These are phyloP conservation scores for Pleurotus giganteus DNA, from an alignment of 768 basidiomycete genomes.

Conservation along the genomic window DNA sequence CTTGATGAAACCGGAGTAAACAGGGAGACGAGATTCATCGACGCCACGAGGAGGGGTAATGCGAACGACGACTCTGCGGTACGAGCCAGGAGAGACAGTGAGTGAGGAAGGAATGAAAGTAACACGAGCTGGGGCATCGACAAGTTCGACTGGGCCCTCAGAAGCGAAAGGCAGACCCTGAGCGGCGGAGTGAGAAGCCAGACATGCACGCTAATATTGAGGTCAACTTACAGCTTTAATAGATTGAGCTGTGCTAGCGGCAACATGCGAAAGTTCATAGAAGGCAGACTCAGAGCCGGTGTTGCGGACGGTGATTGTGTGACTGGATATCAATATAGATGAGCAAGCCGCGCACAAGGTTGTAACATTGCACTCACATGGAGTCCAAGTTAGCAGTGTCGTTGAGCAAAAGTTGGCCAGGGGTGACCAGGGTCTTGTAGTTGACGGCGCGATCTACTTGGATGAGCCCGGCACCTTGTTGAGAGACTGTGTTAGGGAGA, in stretches of 20 bases:
- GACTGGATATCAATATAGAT: conserved; percentile 24
- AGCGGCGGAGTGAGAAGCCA: background rate
- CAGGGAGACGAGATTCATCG: conserved; percentile 47
- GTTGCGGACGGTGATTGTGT: conserved; percentile 52
- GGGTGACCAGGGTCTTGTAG: conserved; percentile 48
- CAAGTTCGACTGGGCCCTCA: conserved; percentile 2
- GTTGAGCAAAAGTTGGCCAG: conserved; percentile 57
- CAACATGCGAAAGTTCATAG: conserved; percentile 49
- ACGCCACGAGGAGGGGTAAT: conserved; percentile 15
- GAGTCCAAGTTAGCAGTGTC: conserved; percentile 56
- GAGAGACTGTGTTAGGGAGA: conserved; percentile 48
- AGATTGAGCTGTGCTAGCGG: conserved; percentile 53
- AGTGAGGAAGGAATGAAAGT: conserved; percentile 8
- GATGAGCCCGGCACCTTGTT: conserved; percentile 56
- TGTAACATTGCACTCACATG: conserved; percentile 28
- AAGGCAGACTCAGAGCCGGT: conserved; percentile 26
- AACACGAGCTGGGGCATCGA: conserved; percentile 15
- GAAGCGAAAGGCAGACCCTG: conserved; percentile 39
- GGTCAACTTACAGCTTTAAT: conserved; percentile 33
- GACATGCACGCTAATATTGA: background rate
- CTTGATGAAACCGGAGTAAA: conserved; percentile 61
- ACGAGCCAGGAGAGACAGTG: conserved; percentile 8
- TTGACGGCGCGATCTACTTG: conserved; percentile 58
- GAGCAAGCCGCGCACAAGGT: background rate
- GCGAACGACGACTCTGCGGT: background rate